Percentiles rank a stretch among this genome's conserved stretches.
These are phyloP conservation scores for Massospora cicadina DNA, from an alignment of 371 early-diverging fungal genomes.

Conservation along the genomic window DNA sequence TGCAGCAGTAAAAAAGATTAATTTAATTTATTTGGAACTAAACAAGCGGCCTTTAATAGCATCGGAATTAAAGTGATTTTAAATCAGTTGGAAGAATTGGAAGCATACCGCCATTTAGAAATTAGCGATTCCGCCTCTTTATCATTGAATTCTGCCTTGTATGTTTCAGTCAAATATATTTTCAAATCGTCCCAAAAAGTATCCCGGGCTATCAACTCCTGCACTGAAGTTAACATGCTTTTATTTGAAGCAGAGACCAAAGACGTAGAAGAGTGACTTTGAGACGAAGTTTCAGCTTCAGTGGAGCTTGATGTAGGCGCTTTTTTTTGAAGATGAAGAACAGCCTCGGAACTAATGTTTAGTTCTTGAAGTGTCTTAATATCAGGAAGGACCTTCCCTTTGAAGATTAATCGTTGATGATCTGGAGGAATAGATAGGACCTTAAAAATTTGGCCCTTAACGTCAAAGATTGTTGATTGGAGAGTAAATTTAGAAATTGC, in stretches of 20 bases:
- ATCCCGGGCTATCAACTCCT: not conserved
- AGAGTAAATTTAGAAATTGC: not conserved
- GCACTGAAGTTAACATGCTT: not conserved
- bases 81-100: too few species aligned
- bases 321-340: not conserved
- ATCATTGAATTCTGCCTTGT: not conserved
- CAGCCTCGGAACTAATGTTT: not conserved
- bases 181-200: not conserved
- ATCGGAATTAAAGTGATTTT: too few species aligned
- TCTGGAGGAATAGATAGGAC: not conserved
- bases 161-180: not conserved
- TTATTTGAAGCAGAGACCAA: not conserved
- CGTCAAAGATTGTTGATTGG: not conserved
- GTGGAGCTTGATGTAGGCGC: not conserved
- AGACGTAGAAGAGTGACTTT: not conserved
- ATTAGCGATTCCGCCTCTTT: not conserved
- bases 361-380: not conserved
- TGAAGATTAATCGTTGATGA: not conserved
- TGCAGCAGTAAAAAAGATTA: too few species aligned
- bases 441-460: not conserved
- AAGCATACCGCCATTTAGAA: not conserved
- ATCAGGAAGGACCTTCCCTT: not conserved
- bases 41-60: too few species aligned
- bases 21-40: too few species aligned
- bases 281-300: not conserved